Conservation (phyloP, 306 rosid species). For the Urtica urens region DNA sequence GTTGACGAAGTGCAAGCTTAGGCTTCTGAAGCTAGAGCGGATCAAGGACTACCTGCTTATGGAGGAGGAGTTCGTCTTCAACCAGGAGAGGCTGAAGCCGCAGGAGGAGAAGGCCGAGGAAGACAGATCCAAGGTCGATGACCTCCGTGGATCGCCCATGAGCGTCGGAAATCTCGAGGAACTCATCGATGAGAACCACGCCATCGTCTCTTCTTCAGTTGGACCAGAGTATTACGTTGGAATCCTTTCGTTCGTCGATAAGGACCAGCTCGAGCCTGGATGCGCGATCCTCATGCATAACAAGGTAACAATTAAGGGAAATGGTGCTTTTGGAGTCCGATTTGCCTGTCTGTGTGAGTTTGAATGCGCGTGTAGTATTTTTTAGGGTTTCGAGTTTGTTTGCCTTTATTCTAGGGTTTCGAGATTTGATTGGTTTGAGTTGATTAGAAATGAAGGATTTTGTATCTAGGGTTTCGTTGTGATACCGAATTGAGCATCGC, state of each 20-base stretch:
- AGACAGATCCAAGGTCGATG: conserved; percentile 97
- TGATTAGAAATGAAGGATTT: neutral
- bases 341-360: neutral
- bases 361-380: neutral
- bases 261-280: conserved; percentile 97
- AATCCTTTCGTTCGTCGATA: conserved; percentile 82
- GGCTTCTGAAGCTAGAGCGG: conserved; percentile 79
- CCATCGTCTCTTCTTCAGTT: conserved; percentile 91
- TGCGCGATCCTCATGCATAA: conserved; percentile 96
- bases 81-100: conserved; percentile 89
- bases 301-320: conserved; percentile 39
- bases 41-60: conserved; percentile 77
- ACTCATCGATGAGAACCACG: conserved; percentile 89
- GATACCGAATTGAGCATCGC: neutral
- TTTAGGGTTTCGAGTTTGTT: neutral
- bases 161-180: conserved; percentile 92
- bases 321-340: neutral
- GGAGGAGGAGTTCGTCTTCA: conserved; percentile 95
- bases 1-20: conserved; percentile 65
- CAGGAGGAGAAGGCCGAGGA: conserved; percentile 98
- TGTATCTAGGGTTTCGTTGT: neutral
- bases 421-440: neutral
- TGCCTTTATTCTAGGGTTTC: neutral
- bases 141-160: conserved; percentile 95
- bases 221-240: conserved; percentile 97